These are phyloP conservation scores for Ricinus communis DNA, from an alignment of 345 rosid genomes.

Conservation along the genomic window DNA sequence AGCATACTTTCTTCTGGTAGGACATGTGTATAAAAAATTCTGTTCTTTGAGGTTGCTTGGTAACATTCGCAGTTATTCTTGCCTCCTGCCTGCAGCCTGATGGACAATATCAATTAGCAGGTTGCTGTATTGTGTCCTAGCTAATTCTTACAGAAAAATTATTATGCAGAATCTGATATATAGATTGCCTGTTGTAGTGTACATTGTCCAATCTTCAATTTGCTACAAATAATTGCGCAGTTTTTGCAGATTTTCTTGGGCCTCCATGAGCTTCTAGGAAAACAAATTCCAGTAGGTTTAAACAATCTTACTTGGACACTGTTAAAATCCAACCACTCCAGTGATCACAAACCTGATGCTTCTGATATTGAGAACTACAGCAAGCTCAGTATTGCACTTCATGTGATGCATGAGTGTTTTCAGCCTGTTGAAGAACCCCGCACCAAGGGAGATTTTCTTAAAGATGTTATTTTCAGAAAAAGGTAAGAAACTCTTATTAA, in stretches of 20 bases:
- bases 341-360: slow-evolving; percentile 29
- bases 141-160: too few relatives aligned
- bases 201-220: not conserved
- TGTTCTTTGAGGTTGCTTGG: too few relatives aligned
- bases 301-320: slow-evolving; percentile 73
- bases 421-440: slow-evolving; percentile 58
- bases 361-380: slow-evolving; percentile 45
- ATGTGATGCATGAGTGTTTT: slow-evolving; percentile 87
- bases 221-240: slow-evolving; percentile 12
- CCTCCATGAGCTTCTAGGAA: slow-evolving; percentile 61
- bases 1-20: too few relatives aligned
- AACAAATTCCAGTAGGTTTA: slow-evolving; percentile 51
- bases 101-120: too few relatives aligned
- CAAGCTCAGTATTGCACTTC: slow-evolving; percentile 69
- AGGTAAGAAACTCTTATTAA: slow-evolving; percentile 46
- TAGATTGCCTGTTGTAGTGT: too few relatives aligned
- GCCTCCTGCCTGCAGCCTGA: too few relatives aligned
- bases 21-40: too few relatives aligned
- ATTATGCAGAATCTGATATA: too few relatives aligned
- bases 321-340: slow-evolving; percentile 38
- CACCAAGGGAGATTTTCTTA: slow-evolving; percentile 56
- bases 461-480: slow-evolving; percentile 71
- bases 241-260: slow-evolving; percentile 56
- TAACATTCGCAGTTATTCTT: too few relatives aligned
- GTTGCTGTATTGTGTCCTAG: too few relatives aligned